Conservation (phyloP, 2,329 filamentous ascomycete species). For the Diaporthe vaccinii region DNA sequence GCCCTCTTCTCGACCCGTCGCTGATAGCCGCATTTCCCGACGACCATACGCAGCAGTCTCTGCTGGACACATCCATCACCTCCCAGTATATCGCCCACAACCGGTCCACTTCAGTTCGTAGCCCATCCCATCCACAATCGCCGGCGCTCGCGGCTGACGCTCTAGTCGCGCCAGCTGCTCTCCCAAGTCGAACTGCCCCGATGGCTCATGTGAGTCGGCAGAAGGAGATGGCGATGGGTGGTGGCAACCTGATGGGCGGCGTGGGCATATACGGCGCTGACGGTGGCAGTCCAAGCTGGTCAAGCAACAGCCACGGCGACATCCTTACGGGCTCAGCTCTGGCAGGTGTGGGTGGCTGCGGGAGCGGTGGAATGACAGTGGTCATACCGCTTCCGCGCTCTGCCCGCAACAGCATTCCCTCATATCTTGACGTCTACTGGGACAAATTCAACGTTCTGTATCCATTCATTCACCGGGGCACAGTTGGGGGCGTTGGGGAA, state of each 20-base stretch:
- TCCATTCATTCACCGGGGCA: constrained; percentile 65
- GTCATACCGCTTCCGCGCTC: constrained; percentile 52
- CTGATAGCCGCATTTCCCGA: constrained; percentile 54
- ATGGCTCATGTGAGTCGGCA: constrained; percentile 55
- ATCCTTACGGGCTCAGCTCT: constrained; percentile 54
- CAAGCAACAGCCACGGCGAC: constrained; percentile 34
- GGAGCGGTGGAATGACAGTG: constrained; percentile 43
- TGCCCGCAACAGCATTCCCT: constrained; percentile 59
- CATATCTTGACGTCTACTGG: constrained; percentile 68
- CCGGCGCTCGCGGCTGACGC: constrained; percentile 63
- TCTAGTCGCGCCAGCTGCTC: constrained; percentile 60
- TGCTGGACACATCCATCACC: constrained; percentile 37
- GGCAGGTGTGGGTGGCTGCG: constrained; percentile 43
- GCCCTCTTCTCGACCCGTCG: constrained; percentile 51
- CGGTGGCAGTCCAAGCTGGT: constrained; percentile 35
- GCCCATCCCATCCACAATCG: constrained; percentile 61
- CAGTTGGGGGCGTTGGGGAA: constrained; percentile 57
- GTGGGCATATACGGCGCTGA: constrained; percentile 18
- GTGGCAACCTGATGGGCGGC: constrained; percentile 20
- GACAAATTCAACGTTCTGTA: constrained; percentile 61
- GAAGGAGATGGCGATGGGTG: constrained; percentile 54
- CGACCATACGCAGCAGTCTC: constrained; percentile 51
- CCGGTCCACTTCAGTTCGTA: constrained; percentile 61
- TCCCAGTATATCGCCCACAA: constrained; percentile 49
- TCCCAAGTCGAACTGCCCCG: constrained; percentile 54